phyloP scores from a whole-genome alignment of 352 stramenopile genomes.

The Poterioochromonas sp. region DNA sequence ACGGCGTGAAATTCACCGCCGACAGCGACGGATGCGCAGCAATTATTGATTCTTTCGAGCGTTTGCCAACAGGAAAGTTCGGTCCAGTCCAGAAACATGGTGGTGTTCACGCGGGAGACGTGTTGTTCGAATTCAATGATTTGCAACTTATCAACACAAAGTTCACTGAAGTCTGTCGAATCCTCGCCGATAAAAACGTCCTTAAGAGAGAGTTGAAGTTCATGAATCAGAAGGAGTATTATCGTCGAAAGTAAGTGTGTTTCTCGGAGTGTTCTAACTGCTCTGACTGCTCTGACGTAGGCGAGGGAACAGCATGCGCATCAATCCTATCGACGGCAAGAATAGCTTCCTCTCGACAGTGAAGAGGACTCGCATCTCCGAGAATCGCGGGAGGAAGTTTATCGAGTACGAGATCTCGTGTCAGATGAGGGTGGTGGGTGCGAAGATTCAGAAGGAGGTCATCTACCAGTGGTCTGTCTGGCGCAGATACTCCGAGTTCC shows the following conservation, averaged over 20 bases:
- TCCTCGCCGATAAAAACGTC: neutral
- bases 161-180: neutral
- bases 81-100: conserved; percentile 15
- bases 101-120: conserved; percentile 14
- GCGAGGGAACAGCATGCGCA: neutral
- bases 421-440: neutral
- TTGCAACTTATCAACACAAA: neutral
- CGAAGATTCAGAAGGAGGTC: conserved; percentile 9
- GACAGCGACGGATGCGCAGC: conserved; percentile 15
- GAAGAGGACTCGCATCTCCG: neutral
- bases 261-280: neutral
- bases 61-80: conserved; percentile 5
- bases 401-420: conserved; percentile 20
- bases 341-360: conserved; percentile 21
- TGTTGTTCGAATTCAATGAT: conserved; percentile 26
- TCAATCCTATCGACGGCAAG: neutral
- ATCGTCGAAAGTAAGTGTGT: conserved; percentile 19
- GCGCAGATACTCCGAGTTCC: conserved; percentile 1
- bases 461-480: conserved; percentile 26
- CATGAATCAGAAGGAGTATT: conserved; percentile 8
- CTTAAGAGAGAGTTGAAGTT: conserved; percentile 20
- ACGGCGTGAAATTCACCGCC: neutral
- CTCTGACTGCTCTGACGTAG: too few relatives aligned
- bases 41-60: neutral
- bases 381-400: neutral